These are phyloP conservation scores for Papiliotrema flavescens DNA, from an alignment of 1,284 basidiomycete genomes.

Conservation along the genomic window DNA sequence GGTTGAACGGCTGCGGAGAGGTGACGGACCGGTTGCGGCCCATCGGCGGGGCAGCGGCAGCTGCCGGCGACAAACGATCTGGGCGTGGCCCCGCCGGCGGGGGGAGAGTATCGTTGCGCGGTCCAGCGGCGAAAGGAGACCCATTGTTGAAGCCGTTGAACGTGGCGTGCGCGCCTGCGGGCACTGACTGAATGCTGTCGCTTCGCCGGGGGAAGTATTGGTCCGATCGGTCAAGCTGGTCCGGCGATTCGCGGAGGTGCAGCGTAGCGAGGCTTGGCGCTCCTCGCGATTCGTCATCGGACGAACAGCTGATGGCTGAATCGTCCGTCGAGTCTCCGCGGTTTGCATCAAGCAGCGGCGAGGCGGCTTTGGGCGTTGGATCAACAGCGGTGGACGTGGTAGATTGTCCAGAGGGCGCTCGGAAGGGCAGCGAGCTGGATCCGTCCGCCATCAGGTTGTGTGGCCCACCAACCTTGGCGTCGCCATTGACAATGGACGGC, in stretches of 20 bases:
- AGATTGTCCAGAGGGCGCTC: slow-evolving; percentile 25
- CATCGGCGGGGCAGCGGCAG: too few species aligned
- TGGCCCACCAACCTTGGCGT: slow-evolving; percentile 26
- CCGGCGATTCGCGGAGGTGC: slow-evolving; percentile 25
- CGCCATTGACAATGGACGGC: slow-evolving; percentile 35
- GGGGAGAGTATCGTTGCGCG: slow-evolving; percentile 21
- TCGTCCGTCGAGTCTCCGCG: slow-evolving; percentile 2
- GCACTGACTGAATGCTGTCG: slow-evolving; percentile 61
- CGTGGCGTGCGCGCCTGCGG: slow-evolving; percentile 24
- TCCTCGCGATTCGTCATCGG: slow-evolving; percentile 17
- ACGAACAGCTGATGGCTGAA: slow-evolving; percentile 10
- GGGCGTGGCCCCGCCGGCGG: background rate
- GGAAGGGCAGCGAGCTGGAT: slow-evolving; percentile 39
- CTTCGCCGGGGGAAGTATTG: slow-evolving; percentile 65
- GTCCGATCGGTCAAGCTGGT: slow-evolving; percentile 59
- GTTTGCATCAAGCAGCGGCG: slow-evolving; percentile 1
- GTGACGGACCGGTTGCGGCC: slow-evolving; percentile 5
- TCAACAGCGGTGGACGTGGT: slow-evolving; percentile 31
- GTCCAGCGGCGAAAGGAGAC: too few species aligned
- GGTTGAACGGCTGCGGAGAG: slow-evolving; percentile 9
- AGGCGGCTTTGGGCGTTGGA: slow-evolving; percentile 8
- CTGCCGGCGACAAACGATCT: slow-evolving; percentile 1
- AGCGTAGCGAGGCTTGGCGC: slow-evolving; percentile 22
- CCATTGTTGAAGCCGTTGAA: background rate
- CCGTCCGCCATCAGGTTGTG: slow-evolving; percentile 36